These are phyloP conservation scores for Pseudohyphozyma bogoriensis DNA, from an alignment of 768 basidiomycete species.

Conservation along the genomic window DNA sequence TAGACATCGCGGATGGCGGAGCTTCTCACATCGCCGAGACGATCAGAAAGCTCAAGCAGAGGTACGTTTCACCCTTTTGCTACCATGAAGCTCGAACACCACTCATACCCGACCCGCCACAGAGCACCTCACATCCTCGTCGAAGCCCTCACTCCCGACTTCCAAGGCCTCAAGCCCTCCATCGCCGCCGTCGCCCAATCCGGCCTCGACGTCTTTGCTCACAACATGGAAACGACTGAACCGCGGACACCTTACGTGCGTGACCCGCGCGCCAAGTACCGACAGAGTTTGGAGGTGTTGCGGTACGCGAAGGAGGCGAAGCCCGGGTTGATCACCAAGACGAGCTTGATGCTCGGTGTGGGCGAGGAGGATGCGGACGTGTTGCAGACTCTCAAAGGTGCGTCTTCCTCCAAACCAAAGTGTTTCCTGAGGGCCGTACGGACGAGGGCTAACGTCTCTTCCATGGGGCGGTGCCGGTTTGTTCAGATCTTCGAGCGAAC, in stretches of 20 bases:
- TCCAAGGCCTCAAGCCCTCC: constrained; percentile 63
- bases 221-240: constrained; percentile 96
- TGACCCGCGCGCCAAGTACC: constrained; percentile 65
- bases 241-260: constrained; percentile 87
- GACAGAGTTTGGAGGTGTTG: constrained; percentile 67
- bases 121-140: constrained; percentile 93
- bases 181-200: constrained; percentile 78
- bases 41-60: constrained; percentile 87
- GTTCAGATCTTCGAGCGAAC: constrained; percentile 67
- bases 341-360: constrained; percentile 95
- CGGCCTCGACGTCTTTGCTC: constrained; percentile 93
- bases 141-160: constrained; percentile 92
- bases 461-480: no score
- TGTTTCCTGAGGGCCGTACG: no score
- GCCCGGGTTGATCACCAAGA: constrained; percentile 64
- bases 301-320: constrained; percentile 77
- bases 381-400: constrained; percentile 69
- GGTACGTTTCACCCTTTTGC: constrained; percentile 47
- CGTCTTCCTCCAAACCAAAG: no score
- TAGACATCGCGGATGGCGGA: constrained; percentile 87
- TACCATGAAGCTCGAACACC: neutral
- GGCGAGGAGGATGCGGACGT: constrained; percentile 81
- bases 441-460: no score
- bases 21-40: constrained; percentile 91
- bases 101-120: neutral